Percentiles rank a stretch among this genome's conserved stretches.
Evolutionary conservation across 177 flowering plant species (phyloP).

Genomic region (Vitis hybrid): DNA sequence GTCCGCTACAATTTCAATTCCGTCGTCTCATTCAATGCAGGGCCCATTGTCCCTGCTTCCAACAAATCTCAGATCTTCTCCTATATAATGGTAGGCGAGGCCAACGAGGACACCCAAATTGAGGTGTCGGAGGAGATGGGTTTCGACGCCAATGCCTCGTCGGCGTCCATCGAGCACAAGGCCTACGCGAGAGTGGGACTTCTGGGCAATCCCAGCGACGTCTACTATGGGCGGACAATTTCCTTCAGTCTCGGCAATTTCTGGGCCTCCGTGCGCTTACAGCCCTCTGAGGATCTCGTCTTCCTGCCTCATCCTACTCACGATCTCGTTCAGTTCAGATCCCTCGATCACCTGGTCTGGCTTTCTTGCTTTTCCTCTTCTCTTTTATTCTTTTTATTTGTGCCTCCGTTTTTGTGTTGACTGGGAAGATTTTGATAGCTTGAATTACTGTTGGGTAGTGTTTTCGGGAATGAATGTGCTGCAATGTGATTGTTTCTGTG

Average conservation of each 20-base stretch:
- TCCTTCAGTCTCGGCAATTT: constrained; percentile 77
- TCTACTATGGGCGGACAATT: constrained; percentile 67
- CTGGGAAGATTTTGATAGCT: no score
- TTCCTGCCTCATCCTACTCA: constrained; percentile 75
- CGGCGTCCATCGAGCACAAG: constrained; percentile 44
- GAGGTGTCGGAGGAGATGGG: not conserved
- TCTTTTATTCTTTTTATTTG: not conserved
- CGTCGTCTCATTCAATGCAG: no score
- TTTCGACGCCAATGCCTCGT: constrained; percentile 3
- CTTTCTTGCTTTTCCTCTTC: constrained; percentile 2
- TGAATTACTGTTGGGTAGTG: no score
- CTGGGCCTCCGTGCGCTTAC: constrained; percentile 69
- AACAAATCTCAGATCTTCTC: no score
- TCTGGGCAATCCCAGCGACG: constrained; percentile 75
- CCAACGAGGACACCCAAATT: not conserved
- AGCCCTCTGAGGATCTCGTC: constrained; percentile 66
- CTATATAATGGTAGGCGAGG: not conserved
- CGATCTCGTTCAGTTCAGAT: constrained; percentile 74
- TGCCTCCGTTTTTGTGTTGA: not conserved
- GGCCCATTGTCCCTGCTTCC: no score
- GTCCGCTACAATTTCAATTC: no score
- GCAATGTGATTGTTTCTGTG: no score
- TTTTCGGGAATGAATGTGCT: no score
- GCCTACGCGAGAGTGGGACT: constrained; percentile 58
- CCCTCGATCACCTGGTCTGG: constrained; percentile 61